These are phyloP conservation scores for Gossypium gossypioides DNA, from an alignment of 441 rosid genomes.

Conservation along the genomic window DNA sequence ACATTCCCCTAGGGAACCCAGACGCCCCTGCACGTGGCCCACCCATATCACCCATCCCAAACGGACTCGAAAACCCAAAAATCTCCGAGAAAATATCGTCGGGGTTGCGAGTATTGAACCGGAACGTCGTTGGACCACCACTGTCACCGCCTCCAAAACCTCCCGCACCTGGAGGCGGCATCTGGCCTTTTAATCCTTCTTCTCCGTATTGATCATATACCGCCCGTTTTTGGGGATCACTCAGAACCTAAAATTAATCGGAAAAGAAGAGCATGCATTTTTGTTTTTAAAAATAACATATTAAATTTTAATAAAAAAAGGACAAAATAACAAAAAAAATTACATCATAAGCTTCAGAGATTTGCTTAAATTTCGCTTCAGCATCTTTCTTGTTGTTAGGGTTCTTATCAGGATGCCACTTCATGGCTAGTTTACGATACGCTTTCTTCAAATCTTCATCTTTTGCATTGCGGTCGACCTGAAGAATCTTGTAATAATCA, in stretches of 20 bases:
- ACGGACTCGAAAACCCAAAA: conserved; percentile 53
- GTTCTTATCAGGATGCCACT: conserved; percentile 88
- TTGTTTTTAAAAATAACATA: too few species aligned
- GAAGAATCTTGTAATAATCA: conserved; percentile 58
- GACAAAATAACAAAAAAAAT: not conserved
- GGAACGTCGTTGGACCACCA: conserved; percentile 33
- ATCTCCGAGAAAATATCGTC: conserved; percentile 76
- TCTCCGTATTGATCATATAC: conserved; percentile 76
- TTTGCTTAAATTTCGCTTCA: conserved; percentile 73
- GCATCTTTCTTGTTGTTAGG: conserved; percentile 67
- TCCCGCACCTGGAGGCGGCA: conserved; percentile 53
- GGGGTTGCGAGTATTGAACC: conserved; percentile 58
- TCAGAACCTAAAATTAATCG: conserved; percentile 40
- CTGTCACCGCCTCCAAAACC: conserved; percentile 32
- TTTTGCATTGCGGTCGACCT: conserved; percentile 56
- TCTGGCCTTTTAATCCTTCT: conserved; percentile 67
- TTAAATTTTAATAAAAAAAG: not conserved
- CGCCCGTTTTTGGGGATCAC: conserved; percentile 69
- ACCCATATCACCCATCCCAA: conserved; percentile 45
- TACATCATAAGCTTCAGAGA: conserved; percentile 85
- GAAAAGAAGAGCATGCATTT: too few species aligned
- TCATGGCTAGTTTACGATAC: conserved; percentile 77
- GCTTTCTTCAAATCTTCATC: conserved; percentile 84
- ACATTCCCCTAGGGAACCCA: conserved; percentile 40
- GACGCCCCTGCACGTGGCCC: conserved; percentile 37